Conservation (phyloP, 2,329 filamentous ascomycete genomes). For the Bimuria novae-zelandiae region DNA sequence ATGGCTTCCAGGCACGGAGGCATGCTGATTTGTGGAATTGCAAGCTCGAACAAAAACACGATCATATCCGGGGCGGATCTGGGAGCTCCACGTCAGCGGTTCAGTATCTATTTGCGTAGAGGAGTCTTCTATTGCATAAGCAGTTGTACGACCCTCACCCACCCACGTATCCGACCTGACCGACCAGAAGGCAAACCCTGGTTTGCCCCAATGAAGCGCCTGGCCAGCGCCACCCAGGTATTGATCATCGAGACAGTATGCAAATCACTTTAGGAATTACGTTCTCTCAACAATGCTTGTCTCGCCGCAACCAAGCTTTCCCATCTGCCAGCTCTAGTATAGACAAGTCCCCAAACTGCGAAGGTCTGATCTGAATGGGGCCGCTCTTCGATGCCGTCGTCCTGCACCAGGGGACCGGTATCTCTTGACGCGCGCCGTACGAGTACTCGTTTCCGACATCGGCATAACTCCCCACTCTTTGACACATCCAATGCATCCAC, state of each 20-base stretch:
- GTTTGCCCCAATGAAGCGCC: not conserved
- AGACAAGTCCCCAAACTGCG: not conserved
- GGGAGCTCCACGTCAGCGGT: too few relatives aligned
- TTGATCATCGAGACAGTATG: not conserved
- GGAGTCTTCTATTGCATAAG: too few relatives aligned
- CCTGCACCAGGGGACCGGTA: not conserved
- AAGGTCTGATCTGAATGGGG: not conserved
- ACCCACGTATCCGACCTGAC: not conserved
- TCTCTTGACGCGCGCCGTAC: not conserved
- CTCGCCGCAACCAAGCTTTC: not conserved
- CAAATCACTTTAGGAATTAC: not conserved
- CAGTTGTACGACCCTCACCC: too few relatives aligned
- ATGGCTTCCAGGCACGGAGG: too few relatives aligned
- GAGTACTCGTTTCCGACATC: not conserved
- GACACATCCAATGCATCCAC: not conserved
- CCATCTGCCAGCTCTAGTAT: not conserved
- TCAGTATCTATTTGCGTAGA: too few relatives aligned
- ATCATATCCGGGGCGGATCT: too few relatives aligned
- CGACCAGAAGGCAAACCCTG: not conserved
- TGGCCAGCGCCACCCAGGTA: not conserved
- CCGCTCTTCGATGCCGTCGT: not conserved
- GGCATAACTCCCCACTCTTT: not conserved
- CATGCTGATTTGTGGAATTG: too few relatives aligned
- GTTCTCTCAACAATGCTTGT: not conserved
- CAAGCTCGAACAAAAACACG: too few relatives aligned